A percentile compares a stretch with the other conserved stretches of the same genome.
phyloP scores from a whole-genome alignment of 2,329 filamentous ascomycete genomes.

The Ceratocystis colombiana region DNA sequence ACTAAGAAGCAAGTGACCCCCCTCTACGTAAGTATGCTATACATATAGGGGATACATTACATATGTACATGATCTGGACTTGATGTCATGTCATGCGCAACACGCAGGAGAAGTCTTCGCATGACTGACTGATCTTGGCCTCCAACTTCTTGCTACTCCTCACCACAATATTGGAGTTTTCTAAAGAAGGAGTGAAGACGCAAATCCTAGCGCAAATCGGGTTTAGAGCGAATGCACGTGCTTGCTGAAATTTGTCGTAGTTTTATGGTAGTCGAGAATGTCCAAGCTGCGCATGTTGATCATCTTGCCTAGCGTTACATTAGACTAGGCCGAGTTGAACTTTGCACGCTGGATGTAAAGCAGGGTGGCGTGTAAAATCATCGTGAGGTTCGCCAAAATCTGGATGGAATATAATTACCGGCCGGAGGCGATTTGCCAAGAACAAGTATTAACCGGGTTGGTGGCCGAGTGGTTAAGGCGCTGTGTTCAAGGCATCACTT shows the following conservation, averaged over 20 bases:
- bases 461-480: conserved; percentile 23
- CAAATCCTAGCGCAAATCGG: conserved; percentile 11
- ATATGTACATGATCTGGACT: background rate
- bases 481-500: conserved; percentile 24
- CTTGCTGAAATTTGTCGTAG: background rate
- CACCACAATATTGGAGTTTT: background rate
- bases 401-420: background rate
- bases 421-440: background rate
- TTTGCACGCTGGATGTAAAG: background rate
- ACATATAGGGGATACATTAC: background rate
- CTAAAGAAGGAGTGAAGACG: background rate
- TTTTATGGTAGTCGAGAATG: too few species aligned
- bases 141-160: background rate
- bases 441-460: conserved; percentile 20
- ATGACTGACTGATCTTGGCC: background rate
- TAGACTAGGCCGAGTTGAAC: background rate
- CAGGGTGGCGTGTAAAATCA: background rate
- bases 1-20: background rate
- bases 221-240: background rate
- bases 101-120: background rate
- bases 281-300: conserved; percentile 2
- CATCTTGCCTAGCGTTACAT: conserved; percentile 3
- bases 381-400: background rate
- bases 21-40: background rate
- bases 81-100: conserved; percentile 1